Evolutionary conservation across 139 green algal species (phyloP), one percentile per base, ranked within the genome.

Genomic region (Raphidocelis subcapitata): DNA sequence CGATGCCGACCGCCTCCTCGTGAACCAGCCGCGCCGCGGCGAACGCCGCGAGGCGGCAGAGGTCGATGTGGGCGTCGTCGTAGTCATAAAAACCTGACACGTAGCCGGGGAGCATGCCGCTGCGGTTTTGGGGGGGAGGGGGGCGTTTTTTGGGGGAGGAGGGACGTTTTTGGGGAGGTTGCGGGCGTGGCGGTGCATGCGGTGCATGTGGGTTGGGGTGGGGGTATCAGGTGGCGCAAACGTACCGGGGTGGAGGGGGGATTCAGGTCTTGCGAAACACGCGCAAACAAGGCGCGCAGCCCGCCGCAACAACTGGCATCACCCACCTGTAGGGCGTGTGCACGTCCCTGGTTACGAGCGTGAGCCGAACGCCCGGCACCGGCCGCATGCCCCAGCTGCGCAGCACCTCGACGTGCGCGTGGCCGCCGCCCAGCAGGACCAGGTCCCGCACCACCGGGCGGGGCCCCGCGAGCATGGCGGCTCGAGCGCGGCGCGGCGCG

Each of bases 91-190:
- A 92, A 12, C 94, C 93, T 8, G 92, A 86, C 5, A 98, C 86
- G 75, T 89, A 96, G 15, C 95, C 95, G 5, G 95, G 95, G 55
- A 99, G 89, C 95, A 99, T 99, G 47, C 95, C 95, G 74, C 92
- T 96, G 85, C 75, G 80, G n/a, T n/a, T n/a, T n/a, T n/a, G n/a
- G n/a, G n/a, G n/a, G n/a, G n/a, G n/a, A n/a, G n/a, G n/a, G n/a
- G n/a, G n/a, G n/a, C n/a, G n/a, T n/a, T n/a, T n/a, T n/a, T n/a
- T n/a, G n/a, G n/a, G n/a, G n/a, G n/a, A n/a, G n/a, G n/a, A n/a
- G n/a, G n/a, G n/a, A n/a, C n/a, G n/a, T n/a, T n/a, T n/a, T n/a
- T n/a, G n/a, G n/a, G n/a, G n/a, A n/a, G n/a, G n/a, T n/a, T n/a
- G n/a, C n/a, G n/a, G n/a, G n/a, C n/a, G n/a, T n/a, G n/a, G n/a